phyloP scores from a whole-genome alignment of 768 basidiomycete species.

The Cystobasidium ongulense region DNA sequence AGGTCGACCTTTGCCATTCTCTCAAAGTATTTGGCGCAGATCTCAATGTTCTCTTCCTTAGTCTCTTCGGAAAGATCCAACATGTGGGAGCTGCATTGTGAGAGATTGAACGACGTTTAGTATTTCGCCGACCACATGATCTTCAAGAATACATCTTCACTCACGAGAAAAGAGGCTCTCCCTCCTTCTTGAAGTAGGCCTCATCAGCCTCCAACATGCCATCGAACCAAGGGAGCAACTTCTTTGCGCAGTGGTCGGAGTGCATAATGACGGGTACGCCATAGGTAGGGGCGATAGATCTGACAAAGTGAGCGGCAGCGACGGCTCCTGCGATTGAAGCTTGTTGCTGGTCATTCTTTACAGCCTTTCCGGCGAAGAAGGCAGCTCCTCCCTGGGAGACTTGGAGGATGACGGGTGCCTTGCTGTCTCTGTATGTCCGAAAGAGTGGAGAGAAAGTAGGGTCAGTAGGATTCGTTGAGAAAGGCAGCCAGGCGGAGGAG shows the following conservation, averaged over 20 bases:
- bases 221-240: slow-evolving; percentile 98
- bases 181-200: slow-evolving; percentile 79
- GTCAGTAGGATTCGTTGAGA: neutral
- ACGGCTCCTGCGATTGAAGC: slow-evolving; percentile 87
- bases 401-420: slow-evolving; percentile 94
- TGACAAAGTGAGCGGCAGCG: slow-evolving; percentile 85
- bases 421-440: slow-evolving; percentile 63
- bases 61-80: slow-evolving; percentile 83
- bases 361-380: slow-evolving; percentile 92
- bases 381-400: slow-evolving; percentile 94
- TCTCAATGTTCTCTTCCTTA: slow-evolving; percentile 82
- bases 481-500: neutral
- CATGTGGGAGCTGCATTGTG: slow-evolving; percentile 66
- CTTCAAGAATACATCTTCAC: neutral
- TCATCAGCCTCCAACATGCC: slow-evolving; percentile 94
- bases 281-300: slow-evolving; percentile 71
- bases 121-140: neutral
- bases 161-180: slow-evolving; percentile 71
- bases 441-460: neutral
- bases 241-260: slow-evolving; percentile 96
- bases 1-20: slow-evolving; percentile 83
- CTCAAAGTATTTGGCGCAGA: slow-evolving; percentile 86
- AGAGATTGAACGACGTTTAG: neutral
- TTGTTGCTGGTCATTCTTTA: slow-evolving; percentile 88
- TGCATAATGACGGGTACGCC: slow-evolving; percentile 95